These are phyloP conservation scores for Neurospora discreta DNA, from an alignment of 495 filamentous ascomycete genomes.

Conservation along the genomic window DNA sequence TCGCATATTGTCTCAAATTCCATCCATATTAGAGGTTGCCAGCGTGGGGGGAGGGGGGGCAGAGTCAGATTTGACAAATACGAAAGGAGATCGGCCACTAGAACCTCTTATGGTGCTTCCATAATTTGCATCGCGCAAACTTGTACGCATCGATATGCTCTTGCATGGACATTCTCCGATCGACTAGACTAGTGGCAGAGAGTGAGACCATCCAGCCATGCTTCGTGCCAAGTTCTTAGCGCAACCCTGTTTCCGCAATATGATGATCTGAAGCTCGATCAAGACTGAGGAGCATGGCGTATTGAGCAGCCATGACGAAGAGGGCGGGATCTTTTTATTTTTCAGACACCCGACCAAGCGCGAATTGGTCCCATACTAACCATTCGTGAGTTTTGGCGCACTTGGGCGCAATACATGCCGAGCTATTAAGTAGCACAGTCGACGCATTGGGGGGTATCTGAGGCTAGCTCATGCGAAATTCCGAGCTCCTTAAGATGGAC, in stretches of 20 bases:
- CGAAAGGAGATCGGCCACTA: neutral
- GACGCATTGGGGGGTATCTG: neutral
- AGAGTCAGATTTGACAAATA: neutral
- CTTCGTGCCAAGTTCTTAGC: neutral
- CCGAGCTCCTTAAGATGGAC: neutral
- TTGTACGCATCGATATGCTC: neutral
- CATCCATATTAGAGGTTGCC: neutral
- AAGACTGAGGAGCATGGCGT: neutral
- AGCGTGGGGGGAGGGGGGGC: neutral
- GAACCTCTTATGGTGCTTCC: neutral
- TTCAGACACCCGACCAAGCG: neutral
- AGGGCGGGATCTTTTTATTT: neutral
- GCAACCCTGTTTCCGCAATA: neutral
- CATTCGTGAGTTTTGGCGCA: neutral
- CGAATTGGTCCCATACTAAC: neutral
- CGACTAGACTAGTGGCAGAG: neutral
- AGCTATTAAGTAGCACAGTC: neutral
- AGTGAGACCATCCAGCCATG: neutral
- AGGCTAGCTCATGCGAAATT: neutral
- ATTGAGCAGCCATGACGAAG: neutral
- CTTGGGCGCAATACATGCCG: neutral
- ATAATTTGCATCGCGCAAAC: neutral
- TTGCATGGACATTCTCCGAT: neutral
- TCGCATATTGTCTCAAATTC: neutral
- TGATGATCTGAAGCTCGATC: neutral